Evolutionary conservation across 2,329 filamentous ascomycete genomes (phyloP).

Genomic region (Talaromyces sp.): DNA sequence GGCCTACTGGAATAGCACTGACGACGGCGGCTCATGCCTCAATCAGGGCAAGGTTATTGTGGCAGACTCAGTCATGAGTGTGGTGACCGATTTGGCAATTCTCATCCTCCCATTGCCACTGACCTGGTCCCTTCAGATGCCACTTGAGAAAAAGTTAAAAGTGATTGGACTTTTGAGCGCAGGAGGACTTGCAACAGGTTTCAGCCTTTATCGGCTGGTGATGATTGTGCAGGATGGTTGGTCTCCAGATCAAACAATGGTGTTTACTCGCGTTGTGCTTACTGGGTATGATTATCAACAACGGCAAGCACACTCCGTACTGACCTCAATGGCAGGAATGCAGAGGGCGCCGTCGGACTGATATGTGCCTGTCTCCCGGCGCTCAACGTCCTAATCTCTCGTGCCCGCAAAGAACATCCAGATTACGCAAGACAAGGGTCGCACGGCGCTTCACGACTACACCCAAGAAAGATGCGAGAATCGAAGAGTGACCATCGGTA

Average conservation of each 20-base stretch:
- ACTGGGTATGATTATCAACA: slow-evolving; percentile 30
- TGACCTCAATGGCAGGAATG: slow-evolving; percentile 27
- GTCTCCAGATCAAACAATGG: slow-evolving; percentile 31
- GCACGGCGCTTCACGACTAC: background rate
- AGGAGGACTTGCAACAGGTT: slow-evolving; percentile 38
- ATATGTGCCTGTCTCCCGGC: slow-evolving; percentile 39
- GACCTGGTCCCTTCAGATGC: slow-evolving; percentile 40
- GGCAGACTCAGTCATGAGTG: slow-evolving; percentile 39
- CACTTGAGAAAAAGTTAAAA: slow-evolving; percentile 34
- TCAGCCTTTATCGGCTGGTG: slow-evolving; percentile 38
- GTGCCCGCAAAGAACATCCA: background rate
- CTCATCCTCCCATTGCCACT: slow-evolving; percentile 36
- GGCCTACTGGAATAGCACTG: slow-evolving; percentile 32
- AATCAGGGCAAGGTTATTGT: slow-evolving; percentile 37
- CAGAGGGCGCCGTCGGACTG: slow-evolving; percentile 36
- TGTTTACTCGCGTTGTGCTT: slow-evolving; percentile 37
- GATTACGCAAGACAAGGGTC: background rate
- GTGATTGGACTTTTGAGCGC: slow-evolving; percentile 38
- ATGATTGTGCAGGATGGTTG: slow-evolving; percentile 33
- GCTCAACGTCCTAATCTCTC: slow-evolving; percentile 22
- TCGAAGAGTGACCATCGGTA: background rate
- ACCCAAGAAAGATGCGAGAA: background rate
- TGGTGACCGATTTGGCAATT: slow-evolving; percentile 37
- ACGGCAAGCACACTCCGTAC: background rate
- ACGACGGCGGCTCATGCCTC: slow-evolving; percentile 29